Evolutionary conservation across 2,329 filamentous ascomycete species (phyloP).

Genomic region (Chrysosporium keratinophilum): DNA sequence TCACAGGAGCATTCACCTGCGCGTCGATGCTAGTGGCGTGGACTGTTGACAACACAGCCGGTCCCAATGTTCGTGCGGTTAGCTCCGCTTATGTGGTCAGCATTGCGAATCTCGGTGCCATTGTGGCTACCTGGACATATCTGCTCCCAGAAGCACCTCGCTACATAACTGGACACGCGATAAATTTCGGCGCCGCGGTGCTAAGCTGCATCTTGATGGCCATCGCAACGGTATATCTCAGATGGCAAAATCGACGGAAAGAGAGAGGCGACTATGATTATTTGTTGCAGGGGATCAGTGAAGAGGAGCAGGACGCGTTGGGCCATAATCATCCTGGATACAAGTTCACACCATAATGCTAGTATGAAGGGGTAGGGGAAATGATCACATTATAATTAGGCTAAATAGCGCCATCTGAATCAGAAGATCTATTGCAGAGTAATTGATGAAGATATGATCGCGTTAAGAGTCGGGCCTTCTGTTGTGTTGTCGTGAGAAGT

Average conservation of each 20-base stretch:
- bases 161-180: constrained; percentile 21
- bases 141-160: constrained; percentile 5
- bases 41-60: constrained; percentile 45
- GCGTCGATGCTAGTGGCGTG: constrained; percentile 37
- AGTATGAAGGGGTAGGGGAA: neutral
- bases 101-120: constrained; percentile 37
- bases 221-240: constrained; percentile 4
- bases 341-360: constrained; percentile 4
- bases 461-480: no score
- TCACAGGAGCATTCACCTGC: constrained; percentile 29
- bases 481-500: no score
- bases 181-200: constrained; percentile 21
- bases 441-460: no score
- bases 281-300: constrained; percentile 5
- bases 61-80: constrained; percentile 40
- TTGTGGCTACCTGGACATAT: constrained; percentile 12
- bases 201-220: constrained; percentile 19
- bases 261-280: constrained; percentile 4
- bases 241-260: constrained; percentile 5
- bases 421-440: no score
- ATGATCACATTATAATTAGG: no score
- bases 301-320: constrained; percentile 4
- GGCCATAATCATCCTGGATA: constrained; percentile 8
- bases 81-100: constrained; percentile 52
- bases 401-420: no score